Base-by-base conservation (phyloP, 371 early-diverging fungal species). In the Mucor ambiguus region DNA sequence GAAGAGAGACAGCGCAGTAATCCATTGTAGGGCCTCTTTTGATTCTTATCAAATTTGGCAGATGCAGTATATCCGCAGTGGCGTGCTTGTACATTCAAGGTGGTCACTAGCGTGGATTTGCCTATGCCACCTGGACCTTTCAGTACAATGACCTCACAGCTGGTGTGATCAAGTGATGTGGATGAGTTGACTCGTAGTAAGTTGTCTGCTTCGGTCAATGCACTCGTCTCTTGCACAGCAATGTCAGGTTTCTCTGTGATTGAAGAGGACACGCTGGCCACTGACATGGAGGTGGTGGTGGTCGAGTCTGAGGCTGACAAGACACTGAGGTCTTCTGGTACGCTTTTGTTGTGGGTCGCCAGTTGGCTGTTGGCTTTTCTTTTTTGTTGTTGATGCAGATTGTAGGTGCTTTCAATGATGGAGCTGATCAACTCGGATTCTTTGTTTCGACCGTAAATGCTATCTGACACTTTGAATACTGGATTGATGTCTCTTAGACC, bases 111-210 rank as follows among this genome's bases (percentile, higher is more conserved):
- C 16, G 78, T 73, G 12, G 81, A 78, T 68, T 81, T 81, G 1
- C 79, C 80, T 38, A 79, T 74, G 38, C 82, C 82, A 33, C 78
- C 80, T 12, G 73, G 76, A 3, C 82, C 82, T 18, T 68, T 72
- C 18, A 82, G 60, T 2, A 79, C 78, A 12, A 78, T 68, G 12
- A 82, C 67, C 29, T 77, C 70, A 22, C 74, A 75, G 6, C 43
- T 33, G 2, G 71, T 60, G 58, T 64, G 66, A 2, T 63, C 67
- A 32, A 56, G 26, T 22, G 63, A 66, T 2, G 56, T 65, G 8
- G 70, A 48, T 24, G 65, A 38, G 18, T 63, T 63, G n/a, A 57
- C 44, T 22, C 68, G 37, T 3, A 67, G 33, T 30, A 63, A 20
- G n/a, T 44, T 71, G 24, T 71, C 67, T 0, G 67, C 68, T 44